Evolutionary conservation across 371 early-diverging fungal genomes (phyloP).

Genomic region (Rhizopus sp.): DNA sequence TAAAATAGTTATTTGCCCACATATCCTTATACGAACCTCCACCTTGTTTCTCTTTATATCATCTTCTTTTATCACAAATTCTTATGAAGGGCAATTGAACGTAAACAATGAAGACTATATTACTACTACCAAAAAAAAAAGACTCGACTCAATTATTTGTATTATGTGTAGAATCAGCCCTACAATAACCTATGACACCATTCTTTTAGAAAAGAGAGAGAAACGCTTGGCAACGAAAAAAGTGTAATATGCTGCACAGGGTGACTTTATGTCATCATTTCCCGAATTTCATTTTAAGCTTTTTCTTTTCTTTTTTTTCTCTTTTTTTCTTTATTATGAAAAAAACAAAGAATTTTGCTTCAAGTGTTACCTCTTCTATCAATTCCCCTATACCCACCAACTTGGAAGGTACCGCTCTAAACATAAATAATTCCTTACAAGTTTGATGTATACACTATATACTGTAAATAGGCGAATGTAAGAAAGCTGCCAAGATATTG

Average conservation of each 20-base stretch:
- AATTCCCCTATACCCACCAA: slow-evolving; percentile 68
- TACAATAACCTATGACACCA: no score
- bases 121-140: no score
- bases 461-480: slow-evolving; percentile 63
- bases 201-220: no score
- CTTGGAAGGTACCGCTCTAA: slow-evolving; percentile 42
- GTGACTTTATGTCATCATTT: not conserved
- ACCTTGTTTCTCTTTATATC: no score
- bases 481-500: slow-evolving; percentile 76
- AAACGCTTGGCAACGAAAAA: slow-evolving; percentile 1
- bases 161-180: no score
- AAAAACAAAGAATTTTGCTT: slow-evolving; percentile 23
- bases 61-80: no score
- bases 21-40: no score
- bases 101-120: no score
- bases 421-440: not conserved
- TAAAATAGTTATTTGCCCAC: no score
- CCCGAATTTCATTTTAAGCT: no score
- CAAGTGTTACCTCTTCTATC: slow-evolving; percentile 25
- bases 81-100: no score
- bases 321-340: slow-evolving; percentile 15
- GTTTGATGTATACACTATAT: not conserved
- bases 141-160: no score
- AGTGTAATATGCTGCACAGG: not conserved
- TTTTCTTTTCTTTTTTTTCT: slow-evolving; percentile 7